Percentiles rank a stretch among this genome's conserved stretches.
Evolutionary conservation across 345 rosid species (phyloP).

Genomic region (thale cress (Arabidopsis thaliana)): DNA sequence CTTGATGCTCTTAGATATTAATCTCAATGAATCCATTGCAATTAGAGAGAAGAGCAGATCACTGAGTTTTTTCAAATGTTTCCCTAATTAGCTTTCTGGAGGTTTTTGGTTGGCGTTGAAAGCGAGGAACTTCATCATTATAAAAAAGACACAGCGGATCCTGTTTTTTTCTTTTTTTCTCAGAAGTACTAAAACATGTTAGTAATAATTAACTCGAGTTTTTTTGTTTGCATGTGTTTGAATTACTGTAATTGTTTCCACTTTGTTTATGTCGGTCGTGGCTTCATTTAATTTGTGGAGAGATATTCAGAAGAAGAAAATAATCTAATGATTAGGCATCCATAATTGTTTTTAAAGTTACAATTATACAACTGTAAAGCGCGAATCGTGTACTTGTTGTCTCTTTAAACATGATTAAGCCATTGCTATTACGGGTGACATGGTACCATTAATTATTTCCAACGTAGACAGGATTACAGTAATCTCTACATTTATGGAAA

Average conservation of each 20-base stretch:
- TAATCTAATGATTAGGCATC: slow-evolving; percentile 1
- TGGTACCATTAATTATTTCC: background rate
- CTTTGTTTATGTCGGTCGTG: slow-evolving; percentile 23
- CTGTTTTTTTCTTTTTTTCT: background rate
- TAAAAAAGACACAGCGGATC: slow-evolving; percentile 9
- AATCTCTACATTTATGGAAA: background rate
- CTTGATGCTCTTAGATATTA: slow-evolving; percentile 35
- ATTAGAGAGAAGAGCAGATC: background rate
- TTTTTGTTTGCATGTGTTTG: background rate
- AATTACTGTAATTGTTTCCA: background rate
- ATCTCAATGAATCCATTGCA: slow-evolving; percentile 30
- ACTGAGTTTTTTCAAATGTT: slow-evolving; percentile 9
- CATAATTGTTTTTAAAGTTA: slow-evolving; percentile 17
- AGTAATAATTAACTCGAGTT: background rate
- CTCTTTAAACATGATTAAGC: slow-evolving; percentile 20
- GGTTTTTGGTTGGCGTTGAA: slow-evolving; percentile 33
- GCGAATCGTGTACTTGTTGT: background rate
- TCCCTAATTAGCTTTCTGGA: slow-evolving; percentile 23
- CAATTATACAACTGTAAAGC: background rate
- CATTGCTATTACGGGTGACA: background rate
- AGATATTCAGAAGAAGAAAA: background rate
- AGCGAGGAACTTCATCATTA: slow-evolving; percentile 13
- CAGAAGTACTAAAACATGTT: background rate
- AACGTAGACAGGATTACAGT: background rate
- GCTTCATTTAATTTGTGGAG: slow-evolving; percentile 2